Conservation (phyloP, 2,329 filamentous ascomycete genomes). For the Xylariaceae sp. region DNA sequence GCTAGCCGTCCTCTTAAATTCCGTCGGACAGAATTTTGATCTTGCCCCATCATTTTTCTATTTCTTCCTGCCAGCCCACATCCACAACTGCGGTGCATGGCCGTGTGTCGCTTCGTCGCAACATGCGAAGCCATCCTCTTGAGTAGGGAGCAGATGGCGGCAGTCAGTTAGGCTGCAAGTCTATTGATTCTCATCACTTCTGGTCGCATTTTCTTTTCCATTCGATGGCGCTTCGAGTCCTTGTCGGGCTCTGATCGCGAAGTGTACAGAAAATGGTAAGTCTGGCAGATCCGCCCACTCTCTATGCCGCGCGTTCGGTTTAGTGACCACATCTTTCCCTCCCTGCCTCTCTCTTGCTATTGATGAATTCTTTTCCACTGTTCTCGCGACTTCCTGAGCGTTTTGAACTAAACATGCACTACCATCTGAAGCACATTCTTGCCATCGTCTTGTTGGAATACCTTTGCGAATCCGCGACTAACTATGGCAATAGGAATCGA, state of each 20-base stretch:
- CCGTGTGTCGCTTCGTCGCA: background rate
- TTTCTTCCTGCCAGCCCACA: background rate
- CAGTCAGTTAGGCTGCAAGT: background rate
- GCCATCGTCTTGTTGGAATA: constrained; percentile 16
- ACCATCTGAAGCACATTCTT: constrained; percentile 59
- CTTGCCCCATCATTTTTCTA: background rate
- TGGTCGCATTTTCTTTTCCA: background rate
- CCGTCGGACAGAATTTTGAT: constrained; percentile 12
- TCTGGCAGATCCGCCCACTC: background rate
- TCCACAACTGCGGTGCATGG: background rate
- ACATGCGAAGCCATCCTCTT: background rate
- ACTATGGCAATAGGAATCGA: constrained; percentile 10
- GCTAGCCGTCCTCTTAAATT: constrained; percentile 18
- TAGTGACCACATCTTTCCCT: background rate
- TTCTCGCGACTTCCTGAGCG: constrained; percentile 59
- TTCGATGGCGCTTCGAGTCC: background rate
- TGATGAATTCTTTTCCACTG: constrained; percentile 56
- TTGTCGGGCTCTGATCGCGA: background rate
- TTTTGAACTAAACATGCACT: constrained; percentile 64
- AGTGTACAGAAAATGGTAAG: constrained; percentile 7
- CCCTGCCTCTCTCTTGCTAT: constrained; percentile 28
- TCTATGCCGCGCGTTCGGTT: background rate
- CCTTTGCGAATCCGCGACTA: constrained; percentile 14
- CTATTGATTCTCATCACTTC: background rate
- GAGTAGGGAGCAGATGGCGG: background rate